Base-by-base conservation (phyloP, 208 protist genomes). In the Spongospora subterranea region DNA sequence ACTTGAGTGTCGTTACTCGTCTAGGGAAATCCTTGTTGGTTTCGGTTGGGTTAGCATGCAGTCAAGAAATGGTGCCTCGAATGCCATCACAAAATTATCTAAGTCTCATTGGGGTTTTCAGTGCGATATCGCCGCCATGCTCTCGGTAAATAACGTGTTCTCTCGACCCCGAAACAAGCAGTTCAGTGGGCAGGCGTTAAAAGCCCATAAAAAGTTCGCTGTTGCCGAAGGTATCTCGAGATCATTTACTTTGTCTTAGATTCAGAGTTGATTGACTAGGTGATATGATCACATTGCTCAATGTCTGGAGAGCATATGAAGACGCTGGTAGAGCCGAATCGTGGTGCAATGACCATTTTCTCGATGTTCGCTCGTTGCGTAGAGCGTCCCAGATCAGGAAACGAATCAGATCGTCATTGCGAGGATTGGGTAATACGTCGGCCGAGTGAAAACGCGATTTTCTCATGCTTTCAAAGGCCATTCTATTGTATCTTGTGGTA, bases 341-440 rank as follows among this genome's bases (percentile, higher is more conserved):
- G 6, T 97, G 96, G 95, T 97, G 96, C 92, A 96, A 94, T 41
- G 94, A 97, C 29, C 96, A 97, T 92, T 97, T 95, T 77, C 41
- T 97, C 13, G 96, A 97, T 82, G 11, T 88, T 11, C 91, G 96
- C 32, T 92, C 95, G 0, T 76, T 98, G 11, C 96, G 95, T 88
- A 91, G 92, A 24, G 96, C 96, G 11, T 94, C 96, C 65, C 71
- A 82, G n/a, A 82, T 82, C 71, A 6, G 71, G 13, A 35, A 82
- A 43, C 71, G 71, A 40, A 82, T 82, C 35, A 82, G 17, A 82
- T 40, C 11, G 71, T 6, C 40, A n/a, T 82, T 82, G 17, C 6
- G 35, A 43, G 13, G 71, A 6, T 35, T 45, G 35, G n/a, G 71
- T 82, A n/a, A 43, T 6, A 40, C n/a, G 6, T 43, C 71, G 17